Evolutionary conservation across 176 grass and related monocot genomes (phyloP).

Genomic region (Phragmites australis): DNA sequence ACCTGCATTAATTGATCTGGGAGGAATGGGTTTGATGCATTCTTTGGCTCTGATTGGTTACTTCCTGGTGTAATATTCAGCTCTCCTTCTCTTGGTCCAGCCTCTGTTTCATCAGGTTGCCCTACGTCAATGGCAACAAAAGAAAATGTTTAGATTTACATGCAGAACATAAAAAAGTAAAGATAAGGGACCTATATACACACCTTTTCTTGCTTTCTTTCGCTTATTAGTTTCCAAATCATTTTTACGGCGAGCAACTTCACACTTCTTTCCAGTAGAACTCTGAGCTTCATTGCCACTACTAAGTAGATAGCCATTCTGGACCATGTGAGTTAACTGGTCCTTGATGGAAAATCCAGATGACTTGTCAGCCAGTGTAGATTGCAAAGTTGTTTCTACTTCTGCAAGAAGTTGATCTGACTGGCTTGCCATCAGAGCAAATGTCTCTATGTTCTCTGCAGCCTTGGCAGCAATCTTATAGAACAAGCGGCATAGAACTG

Average conservation of each 20-base stretch:
- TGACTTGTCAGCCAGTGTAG: constrained; percentile 49
- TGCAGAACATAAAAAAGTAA: background rate
- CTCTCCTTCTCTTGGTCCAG: constrained; percentile 56
- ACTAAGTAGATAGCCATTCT: constrained; percentile 49
- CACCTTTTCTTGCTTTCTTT: constrained; percentile 76
- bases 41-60: constrained; percentile 50
- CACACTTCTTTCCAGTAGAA: constrained; percentile 56
- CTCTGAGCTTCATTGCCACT: constrained; percentile 49
- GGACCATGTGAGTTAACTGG: constrained; percentile 46
- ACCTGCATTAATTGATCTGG: constrained; percentile 76
- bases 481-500: constrained; percentile 64
- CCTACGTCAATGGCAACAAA: constrained; percentile 18
- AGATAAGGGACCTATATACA: constrained; percentile 19
- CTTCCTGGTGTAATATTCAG: constrained; percentile 46
- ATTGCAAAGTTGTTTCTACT: constrained; percentile 66
- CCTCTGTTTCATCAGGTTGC: constrained; percentile 44
- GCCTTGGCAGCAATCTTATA: constrained; percentile 81
- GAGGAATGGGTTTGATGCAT: constrained; percentile 63
- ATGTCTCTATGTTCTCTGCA: constrained; percentile 70
- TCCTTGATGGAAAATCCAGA: constrained; percentile 47
- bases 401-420: constrained; percentile 69
- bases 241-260: constrained; percentile 49
- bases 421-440: constrained; percentile 62
- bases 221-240: constrained; percentile 56
- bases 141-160: constrained; percentile 10